Conservation (phyloP, 163 green algal species). For the Scenedesmus sp. region DNA sequence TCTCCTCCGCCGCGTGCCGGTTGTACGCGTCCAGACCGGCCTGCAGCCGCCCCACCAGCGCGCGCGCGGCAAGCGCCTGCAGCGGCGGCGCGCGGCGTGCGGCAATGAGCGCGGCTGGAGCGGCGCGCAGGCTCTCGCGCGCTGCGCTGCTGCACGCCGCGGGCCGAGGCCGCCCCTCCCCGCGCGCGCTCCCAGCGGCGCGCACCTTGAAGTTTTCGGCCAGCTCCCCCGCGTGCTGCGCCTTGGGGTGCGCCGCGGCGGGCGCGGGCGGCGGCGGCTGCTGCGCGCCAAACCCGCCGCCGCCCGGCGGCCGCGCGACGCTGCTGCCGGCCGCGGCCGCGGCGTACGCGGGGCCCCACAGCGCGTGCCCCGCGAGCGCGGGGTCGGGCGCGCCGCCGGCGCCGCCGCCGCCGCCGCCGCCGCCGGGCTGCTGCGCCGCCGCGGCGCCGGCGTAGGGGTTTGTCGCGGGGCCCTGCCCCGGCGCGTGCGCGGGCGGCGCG, state of each 20-base stretch:
- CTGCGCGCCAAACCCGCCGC: not conserved
- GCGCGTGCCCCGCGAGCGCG: constrained; percentile 1
- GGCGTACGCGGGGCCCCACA: constrained; percentile 39
- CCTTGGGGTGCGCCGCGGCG: constrained; percentile 18
- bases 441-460: not conserved
- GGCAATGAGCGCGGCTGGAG: too few relatives aligned
- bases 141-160: too few relatives aligned
- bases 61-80: constrained; percentile 27
- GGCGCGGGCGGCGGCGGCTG: not conserved
- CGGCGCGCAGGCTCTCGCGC: too few relatives aligned
- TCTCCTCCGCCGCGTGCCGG: constrained; percentile 47
- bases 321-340: constrained; percentile 40
- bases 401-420: not conserved
- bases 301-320: constrained; percentile 2
- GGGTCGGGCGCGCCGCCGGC: not conserved
- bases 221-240: constrained; percentile 38
- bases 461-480: constrained; percentile 9
- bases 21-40: constrained; percentile 46
- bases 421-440: not conserved
- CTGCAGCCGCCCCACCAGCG: constrained; percentile 36
- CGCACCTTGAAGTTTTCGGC: constrained; percentile 18
- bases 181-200: too few relatives aligned
- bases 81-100: too few relatives aligned
- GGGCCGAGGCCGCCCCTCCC: too few relatives aligned
- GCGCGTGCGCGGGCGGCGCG: constrained; percentile 12